These are phyloP conservation scores for Globisporangium viniferum DNA, from an alignment of 352 stramenopile species.

Conservation along the genomic window DNA sequence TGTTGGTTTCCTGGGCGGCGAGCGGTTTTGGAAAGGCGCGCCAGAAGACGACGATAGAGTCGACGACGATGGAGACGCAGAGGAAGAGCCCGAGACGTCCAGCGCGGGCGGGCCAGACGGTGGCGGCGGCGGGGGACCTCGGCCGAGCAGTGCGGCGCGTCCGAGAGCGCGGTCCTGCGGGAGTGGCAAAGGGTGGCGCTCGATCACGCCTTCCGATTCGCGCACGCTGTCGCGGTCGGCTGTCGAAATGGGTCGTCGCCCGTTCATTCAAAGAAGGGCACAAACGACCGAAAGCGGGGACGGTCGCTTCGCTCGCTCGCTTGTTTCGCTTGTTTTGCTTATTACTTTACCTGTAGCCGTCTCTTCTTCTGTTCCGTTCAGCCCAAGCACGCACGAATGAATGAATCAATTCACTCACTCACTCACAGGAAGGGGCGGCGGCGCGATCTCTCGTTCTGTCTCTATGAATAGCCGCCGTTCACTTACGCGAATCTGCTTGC, in stretches of 20 bases:
- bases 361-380: neutral
- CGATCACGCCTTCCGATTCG: constrained; percentile 20
- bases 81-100: constrained; percentile 2
- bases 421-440: neutral
- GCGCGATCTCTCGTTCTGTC: neutral
- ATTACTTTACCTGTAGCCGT: neutral
- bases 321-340: neutral
- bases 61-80: constrained; percentile 8
- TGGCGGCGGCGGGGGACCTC: constrained; percentile 13
- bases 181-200: constrained; percentile 13
- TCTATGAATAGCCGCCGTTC: neutral
- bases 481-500: neutral
- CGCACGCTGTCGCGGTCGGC: constrained; percentile 15
- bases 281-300: neutral
- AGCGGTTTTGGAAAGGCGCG: constrained; percentile 6
- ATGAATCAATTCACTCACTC: neutral
- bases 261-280: neutral
- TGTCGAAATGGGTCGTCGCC: constrained; percentile 4
- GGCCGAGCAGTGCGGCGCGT: constrained; percentile 4
- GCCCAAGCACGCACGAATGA: neutral
- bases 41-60: neutral
- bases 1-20: neutral
- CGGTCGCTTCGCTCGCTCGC: neutral
- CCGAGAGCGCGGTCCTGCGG: constrained; percentile 4
- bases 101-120: neutral